A percentile compares a stretch with the other conserved stretches of the same genome.
These are phyloP conservation scores for Suillus ampliporus DNA, from an alignment of 768 basidiomycete genomes.

Conservation along the genomic window DNA sequence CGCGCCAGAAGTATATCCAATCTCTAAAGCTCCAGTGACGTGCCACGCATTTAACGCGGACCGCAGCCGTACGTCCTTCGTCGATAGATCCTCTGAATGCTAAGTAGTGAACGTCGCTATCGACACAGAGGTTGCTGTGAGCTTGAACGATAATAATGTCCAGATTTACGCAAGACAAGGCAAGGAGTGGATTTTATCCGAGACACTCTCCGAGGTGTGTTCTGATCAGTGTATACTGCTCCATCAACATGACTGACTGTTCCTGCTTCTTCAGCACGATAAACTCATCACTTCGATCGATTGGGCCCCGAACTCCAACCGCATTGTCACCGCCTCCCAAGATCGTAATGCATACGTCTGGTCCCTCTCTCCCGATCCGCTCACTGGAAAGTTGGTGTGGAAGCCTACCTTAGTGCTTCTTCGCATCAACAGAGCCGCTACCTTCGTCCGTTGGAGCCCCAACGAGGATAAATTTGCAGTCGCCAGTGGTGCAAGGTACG, in stretches of 20 bases:
- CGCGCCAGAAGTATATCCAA: slow-evolving; percentile 74
- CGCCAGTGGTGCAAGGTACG: slow-evolving; percentile 90
- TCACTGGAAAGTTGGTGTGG: slow-evolving; percentile 78
- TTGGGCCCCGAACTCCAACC: slow-evolving; percentile 97
- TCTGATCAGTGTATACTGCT: neutral
- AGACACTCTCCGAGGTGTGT: slow-evolving; percentile 85
- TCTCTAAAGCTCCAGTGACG: slow-evolving; percentile 86
- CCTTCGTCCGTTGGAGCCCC: slow-evolving; percentile 95
- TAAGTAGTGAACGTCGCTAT: slow-evolving; percentile 5
- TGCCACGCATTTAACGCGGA: slow-evolving; percentile 92
- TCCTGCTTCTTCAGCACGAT: slow-evolving; percentile 75
- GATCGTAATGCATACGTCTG: slow-evolving; percentile 99
- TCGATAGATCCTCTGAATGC: slow-evolving; percentile 6
- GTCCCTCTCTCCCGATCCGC: slow-evolving; percentile 79
- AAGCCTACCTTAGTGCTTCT: slow-evolving; percentile 96
- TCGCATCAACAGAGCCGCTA: slow-evolving; percentile 95
- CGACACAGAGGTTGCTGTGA: slow-evolving; percentile 82
- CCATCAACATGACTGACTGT: slow-evolving; percentile 7
- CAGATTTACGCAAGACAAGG: slow-evolving; percentile 78
- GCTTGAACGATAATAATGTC: slow-evolving; percentile 88
- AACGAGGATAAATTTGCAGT: slow-evolving; percentile 99
- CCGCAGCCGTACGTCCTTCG: slow-evolving; percentile 69
- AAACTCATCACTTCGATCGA: slow-evolving; percentile 97
- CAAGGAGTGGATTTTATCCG: slow-evolving; percentile 69
- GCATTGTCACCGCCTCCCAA: slow-evolving; percentile 98